Evolutionary conservation across 2,329 filamentous ascomycete species (phyloP).

Genomic region (Ophioceras dolichostomum): DNA sequence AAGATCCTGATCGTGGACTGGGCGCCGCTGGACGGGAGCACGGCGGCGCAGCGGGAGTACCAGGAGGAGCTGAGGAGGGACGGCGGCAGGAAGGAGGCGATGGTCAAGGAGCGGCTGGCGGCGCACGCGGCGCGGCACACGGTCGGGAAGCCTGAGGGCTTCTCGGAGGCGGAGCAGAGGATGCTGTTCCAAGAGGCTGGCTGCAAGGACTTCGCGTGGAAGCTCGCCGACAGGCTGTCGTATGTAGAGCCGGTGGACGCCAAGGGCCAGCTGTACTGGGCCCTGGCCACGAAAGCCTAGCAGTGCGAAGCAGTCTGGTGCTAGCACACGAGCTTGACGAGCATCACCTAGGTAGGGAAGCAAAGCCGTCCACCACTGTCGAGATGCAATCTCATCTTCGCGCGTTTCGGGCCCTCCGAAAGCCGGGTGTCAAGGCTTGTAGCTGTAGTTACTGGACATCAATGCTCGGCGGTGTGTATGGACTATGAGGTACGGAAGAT

Average conservation of each 20-base stretch:
- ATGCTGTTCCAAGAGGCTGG: neutral
- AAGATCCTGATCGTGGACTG: neutral
- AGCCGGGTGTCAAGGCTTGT: too few species aligned
- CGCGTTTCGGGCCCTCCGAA: too few species aligned
- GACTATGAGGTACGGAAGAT: too few species aligned
- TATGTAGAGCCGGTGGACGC: neutral
- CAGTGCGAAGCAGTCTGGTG: too few species aligned
- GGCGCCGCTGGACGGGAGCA: conserved; percentile 1
- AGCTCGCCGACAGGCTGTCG: neutral
- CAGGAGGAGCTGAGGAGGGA: neutral
- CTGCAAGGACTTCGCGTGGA: neutral
- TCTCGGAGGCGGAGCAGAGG: neutral
- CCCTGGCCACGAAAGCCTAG: conserved; percentile 1
- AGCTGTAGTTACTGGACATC: too few species aligned
- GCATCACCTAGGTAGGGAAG: too few species aligned
- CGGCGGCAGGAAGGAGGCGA: neutral
- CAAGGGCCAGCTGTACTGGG: conserved; percentile 2
- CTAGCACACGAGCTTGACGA: too few species aligned
- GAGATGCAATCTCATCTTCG: too few species aligned
- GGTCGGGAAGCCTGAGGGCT: neutral
- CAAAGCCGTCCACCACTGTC: too few species aligned
- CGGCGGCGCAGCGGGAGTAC: conserved; percentile 1
- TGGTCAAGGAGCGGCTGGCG: neutral
- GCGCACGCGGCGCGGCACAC: neutral
- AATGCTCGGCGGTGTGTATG: too few species aligned